Percentiles rank a stretch among this genome's conserved stretches.
Evolutionary conservation across 352 stramenopile species (phyloP).

Genomic region (Globisporangium cederbergense): DNA sequence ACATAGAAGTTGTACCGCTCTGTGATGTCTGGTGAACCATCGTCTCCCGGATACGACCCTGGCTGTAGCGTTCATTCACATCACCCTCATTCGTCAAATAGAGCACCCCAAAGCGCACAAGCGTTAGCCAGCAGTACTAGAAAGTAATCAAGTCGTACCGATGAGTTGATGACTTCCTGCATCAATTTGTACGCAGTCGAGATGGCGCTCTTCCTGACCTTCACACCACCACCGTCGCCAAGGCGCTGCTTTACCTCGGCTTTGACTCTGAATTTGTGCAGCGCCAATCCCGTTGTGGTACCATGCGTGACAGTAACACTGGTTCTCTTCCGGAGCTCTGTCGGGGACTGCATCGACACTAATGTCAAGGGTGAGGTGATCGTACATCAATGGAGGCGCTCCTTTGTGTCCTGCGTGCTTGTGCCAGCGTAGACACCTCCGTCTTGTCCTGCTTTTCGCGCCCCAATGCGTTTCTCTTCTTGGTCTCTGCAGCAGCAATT

Average conservation of each 20-base stretch:
- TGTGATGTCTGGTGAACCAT: constrained; percentile 18
- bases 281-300: constrained; percentile 14
- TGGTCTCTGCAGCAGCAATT: background rate
- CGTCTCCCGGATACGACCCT: constrained; percentile 17
- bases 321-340: constrained; percentile 8
- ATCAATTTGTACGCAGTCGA: constrained; percentile 19
- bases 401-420: background rate
- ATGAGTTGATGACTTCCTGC: constrained; percentile 32
- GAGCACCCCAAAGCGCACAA: background rate
- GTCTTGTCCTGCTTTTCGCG: background rate
- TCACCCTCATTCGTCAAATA: background rate
- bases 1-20: constrained; percentile 57
- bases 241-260: constrained; percentile 1
- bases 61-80: constrained; percentile 5
- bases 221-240: background rate
- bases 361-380: background rate
- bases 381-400: background rate
- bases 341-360: background rate
- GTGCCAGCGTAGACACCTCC: background rate
- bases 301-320: background rate
- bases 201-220: background rate
- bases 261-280: constrained; percentile 23
- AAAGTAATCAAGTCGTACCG: constrained; percentile 12
- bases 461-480: background rate
- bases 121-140: background rate